phyloP scores from a whole-genome alignment of 2,329 filamentous ascomycete genomes.

The Ambrosiella cleistominuta region DNA sequence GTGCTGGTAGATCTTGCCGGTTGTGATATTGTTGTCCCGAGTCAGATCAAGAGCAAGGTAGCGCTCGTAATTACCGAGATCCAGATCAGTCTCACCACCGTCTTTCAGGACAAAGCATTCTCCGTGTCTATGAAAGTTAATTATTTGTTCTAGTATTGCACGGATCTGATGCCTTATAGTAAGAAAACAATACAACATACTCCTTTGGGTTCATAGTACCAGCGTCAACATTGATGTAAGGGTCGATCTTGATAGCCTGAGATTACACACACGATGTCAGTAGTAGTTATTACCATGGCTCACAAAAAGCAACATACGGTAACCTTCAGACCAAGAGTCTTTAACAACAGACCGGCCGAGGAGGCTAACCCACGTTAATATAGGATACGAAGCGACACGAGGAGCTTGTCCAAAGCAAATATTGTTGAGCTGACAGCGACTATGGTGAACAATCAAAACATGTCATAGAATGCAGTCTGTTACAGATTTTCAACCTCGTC shows the following conservation, averaged over 20 bases:
- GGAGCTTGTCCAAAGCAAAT: neutral
- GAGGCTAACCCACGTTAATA: constrained; percentile 32
- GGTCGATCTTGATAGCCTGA: constrained; percentile 31
- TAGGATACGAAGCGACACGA: neutral
- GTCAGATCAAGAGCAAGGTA: constrained; percentile 53
- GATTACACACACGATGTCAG: constrained; percentile 20
- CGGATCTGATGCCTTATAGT: too few relatives aligned
- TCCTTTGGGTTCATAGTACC: constrained; percentile 23
- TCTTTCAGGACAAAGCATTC: constrained; percentile 80
- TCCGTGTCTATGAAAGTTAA: constrained; percentile 42
- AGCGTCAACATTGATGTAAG: constrained; percentile 27
- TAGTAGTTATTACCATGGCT: neutral
- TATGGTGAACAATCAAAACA: neutral
- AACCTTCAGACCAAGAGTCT: constrained; percentile 63
- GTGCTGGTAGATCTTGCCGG: constrained; percentile 84
- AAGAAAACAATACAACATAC: constrained; percentile 14
- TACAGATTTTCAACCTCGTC: too few relatives aligned
- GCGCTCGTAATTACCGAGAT: constrained; percentile 40
- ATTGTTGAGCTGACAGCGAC: constrained; percentile 8
- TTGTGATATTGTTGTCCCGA: constrained; percentile 88
- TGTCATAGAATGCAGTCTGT: too few relatives aligned
- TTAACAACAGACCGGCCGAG: constrained; percentile 45
- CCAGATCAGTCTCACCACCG: constrained; percentile 45
- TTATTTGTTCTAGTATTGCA: neutral
- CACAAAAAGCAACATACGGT: constrained; percentile 25